Evolutionary conservation across 2,329 filamentous ascomycete species (phyloP).

Genomic region (Pyrenophora tritici-repentis): DNA sequence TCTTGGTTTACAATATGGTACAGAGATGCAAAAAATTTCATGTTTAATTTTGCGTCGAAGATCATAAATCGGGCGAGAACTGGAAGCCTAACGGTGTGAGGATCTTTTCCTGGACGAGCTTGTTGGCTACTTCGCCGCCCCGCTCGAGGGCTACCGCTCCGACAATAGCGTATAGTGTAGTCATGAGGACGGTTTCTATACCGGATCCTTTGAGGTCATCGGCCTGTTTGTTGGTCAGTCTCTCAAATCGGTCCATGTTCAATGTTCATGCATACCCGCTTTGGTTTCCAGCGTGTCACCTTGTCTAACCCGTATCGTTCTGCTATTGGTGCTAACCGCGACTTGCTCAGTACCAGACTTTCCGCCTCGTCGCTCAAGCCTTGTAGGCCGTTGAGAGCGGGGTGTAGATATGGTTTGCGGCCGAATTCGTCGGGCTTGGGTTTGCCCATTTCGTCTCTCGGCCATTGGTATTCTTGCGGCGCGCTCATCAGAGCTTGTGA

Average conservation of each 20-base stretch:
- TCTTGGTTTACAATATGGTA: slow-evolving; percentile 18
- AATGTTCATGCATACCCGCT: slow-evolving; percentile 64
- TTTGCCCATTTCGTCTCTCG: slow-evolving; percentile 22
- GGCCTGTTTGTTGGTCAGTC: slow-evolving; percentile 51
- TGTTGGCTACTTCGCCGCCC: slow-evolving; percentile 76
- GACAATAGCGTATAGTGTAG: slow-evolving; percentile 81
- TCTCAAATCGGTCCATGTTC: no score
- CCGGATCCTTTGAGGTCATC: slow-evolving; percentile 75
- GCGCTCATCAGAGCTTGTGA: slow-evolving; percentile 65
- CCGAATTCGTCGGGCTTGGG: slow-evolving; percentile 47
- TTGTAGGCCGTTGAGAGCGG: slow-evolving; percentile 72
- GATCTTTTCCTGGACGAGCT: slow-evolving; percentile 76
- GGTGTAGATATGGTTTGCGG: slow-evolving; percentile 70
- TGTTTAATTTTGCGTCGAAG: slow-evolving; percentile 1
- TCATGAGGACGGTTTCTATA: slow-evolving; percentile 72
- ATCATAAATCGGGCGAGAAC: slow-evolving; percentile 26
- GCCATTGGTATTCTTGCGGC: slow-evolving; percentile 43
- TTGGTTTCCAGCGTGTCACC: slow-evolving; percentile 88
- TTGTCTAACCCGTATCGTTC: slow-evolving; percentile 70
- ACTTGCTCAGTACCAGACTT: slow-evolving; percentile 64
- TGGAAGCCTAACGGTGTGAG: slow-evolving; percentile 56
- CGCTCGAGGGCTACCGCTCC: slow-evolving; percentile 89
- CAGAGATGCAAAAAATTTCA: slow-evolving; percentile 6
- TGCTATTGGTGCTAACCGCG: slow-evolving; percentile 70
- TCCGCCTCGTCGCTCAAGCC: slow-evolving; percentile 70